Evolutionary conservation across 2,329 filamentous ascomycete species (phyloP).

Genomic region (Trichophyton schoenleinii): DNA sequence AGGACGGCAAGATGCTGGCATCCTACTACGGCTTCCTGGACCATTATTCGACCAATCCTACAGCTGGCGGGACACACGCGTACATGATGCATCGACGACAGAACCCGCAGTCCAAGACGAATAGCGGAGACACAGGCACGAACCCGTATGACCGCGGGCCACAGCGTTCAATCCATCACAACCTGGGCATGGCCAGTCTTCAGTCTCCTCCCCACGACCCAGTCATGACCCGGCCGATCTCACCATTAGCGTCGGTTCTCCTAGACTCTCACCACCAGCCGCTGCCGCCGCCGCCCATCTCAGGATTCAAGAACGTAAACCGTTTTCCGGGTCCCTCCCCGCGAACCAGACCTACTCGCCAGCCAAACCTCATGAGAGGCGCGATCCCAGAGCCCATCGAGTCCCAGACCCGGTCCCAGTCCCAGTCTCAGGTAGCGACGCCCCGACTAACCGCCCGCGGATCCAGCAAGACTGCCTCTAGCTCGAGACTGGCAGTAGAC

Average conservation of each 20-base stretch:
- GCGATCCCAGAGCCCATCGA: constrained; percentile 22
- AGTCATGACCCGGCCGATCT: constrained; percentile 19
- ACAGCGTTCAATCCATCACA: not conserved
- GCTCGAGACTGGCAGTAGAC: constrained; percentile 27
- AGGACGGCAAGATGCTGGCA: constrained; percentile 96
- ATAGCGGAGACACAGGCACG: not conserved
- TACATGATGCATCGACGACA: constrained; percentile 40
- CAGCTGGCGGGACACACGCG: constrained; percentile 51
- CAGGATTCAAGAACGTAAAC: constrained; percentile 23
- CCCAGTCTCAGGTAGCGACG: constrained; percentile 11
- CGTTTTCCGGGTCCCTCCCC: constrained; percentile 17
- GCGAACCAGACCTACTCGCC: constrained; percentile 23
- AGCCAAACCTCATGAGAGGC: constrained; percentile 18
- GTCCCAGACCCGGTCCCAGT: not conserved
- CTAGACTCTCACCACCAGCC: constrained; percentile 38
- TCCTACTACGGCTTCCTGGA: constrained; percentile 93
- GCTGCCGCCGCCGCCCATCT: constrained; percentile 16
- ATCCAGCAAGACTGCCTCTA: constrained; percentile 21
- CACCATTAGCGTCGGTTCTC: constrained; percentile 33
- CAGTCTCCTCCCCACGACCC: constrained; percentile 19
- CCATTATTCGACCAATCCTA: constrained; percentile 69
- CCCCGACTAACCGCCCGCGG: not conserved
- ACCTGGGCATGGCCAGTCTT: not conserved
- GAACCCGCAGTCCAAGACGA: constrained; percentile 44
- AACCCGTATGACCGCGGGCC: not conserved